These are phyloP conservation scores for Lactarius hengduanensis DNA, from an alignment of 768 basidiomycete species.

Conservation along the genomic window DNA sequence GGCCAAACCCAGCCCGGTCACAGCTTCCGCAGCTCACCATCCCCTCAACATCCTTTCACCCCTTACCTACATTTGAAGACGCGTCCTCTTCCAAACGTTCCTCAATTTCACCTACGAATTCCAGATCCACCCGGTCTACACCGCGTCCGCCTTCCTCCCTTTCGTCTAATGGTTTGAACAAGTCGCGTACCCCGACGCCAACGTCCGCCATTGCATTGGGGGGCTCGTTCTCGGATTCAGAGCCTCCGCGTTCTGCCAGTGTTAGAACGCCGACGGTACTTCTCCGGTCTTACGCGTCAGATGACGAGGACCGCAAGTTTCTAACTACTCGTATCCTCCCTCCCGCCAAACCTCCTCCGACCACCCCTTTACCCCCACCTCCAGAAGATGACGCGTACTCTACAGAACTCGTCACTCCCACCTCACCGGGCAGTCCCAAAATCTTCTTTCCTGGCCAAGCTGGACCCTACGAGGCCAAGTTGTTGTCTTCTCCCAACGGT, in stretches of 20 bases:
- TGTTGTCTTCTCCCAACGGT: neutral
- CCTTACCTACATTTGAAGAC: conserved; percentile 18
- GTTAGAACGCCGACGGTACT: conserved; percentile 7
- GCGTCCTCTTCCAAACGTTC: conserved; percentile 21
- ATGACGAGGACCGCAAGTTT: conserved; percentile 24
- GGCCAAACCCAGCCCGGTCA: neutral
- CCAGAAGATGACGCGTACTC: conserved; percentile 8
- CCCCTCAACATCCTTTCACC: conserved; percentile 11
- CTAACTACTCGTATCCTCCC: conserved; percentile 23
- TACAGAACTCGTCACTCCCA: conserved; percentile 7
- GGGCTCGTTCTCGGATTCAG: conserved; percentile 24
- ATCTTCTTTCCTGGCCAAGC: conserved; percentile 15
- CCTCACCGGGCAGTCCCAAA: conserved; percentile 9
- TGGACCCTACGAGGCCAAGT: conserved; percentile 18
- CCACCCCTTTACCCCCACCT: conserved; percentile 23
- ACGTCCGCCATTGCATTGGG: conserved; percentile 18
- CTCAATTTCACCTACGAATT: conserved; percentile 19
- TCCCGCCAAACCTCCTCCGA: conserved; percentile 25
- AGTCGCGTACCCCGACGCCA: conserved; percentile 25
- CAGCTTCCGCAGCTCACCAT: conserved; percentile 17
- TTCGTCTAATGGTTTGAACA: conserved; percentile 5
- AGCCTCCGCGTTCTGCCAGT: conserved; percentile 15
- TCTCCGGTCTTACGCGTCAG: conserved; percentile 24
- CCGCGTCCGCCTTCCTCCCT: conserved; percentile 16
- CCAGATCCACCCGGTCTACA: conserved; percentile 14